Base-by-base conservation (phyloP, 129 eudicot genomes). In the Rutidosis leptorrhynchoides region DNA sequence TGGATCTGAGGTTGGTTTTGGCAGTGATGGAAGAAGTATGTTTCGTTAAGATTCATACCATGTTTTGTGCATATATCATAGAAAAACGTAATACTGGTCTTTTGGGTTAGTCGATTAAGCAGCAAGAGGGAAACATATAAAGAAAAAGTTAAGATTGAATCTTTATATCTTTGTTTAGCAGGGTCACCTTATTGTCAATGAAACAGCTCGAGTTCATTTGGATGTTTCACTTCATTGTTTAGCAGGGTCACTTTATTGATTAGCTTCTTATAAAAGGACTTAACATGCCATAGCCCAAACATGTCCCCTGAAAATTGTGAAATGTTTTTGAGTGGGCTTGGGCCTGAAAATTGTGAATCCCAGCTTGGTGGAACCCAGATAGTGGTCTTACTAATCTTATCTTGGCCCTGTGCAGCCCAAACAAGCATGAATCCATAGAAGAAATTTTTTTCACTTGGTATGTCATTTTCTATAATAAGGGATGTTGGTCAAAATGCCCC, bases 1-100 rank as follows among this genome's bases (percentile, higher is more conserved):
- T 35, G 77, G 51, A 42, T 64, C 75, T 3, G 96, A 81, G 52
- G 45, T 20, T 64, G 43, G 45, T 69, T 48, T 17, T 69, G 66
- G 74, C 19, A 42, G 58, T 42, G 65, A 58, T 70, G 58, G 46
- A 29, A 28, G 74, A 58, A 51, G 65, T 26, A 11, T 57, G 29
- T 43, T 57, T n/a, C 53, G 24, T 40, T 27, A 42, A 58, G 82
- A 84, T 59, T 46, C 62, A 29, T 73, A 48, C 61, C 24, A n/a
- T 14, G 29, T 20, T 58, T 12, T 40, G 46, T 16, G 6, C 4
- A 32, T 45, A 65, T 65, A n/a, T 42, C 26, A 45, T 25, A 64
- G 25, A 12, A 43, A 45, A 29, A 45, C 4, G 0, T 65, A 15
- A 46, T 27, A 46, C 28, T 24, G 37, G 1, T 40, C 48, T 14